A percentile compares a stretch with the other conserved stretches of the same genome.
Evolutionary conservation across 805 yeast species (phyloP).

Genomic region (Dipodascopsis uninucleata): DNA sequence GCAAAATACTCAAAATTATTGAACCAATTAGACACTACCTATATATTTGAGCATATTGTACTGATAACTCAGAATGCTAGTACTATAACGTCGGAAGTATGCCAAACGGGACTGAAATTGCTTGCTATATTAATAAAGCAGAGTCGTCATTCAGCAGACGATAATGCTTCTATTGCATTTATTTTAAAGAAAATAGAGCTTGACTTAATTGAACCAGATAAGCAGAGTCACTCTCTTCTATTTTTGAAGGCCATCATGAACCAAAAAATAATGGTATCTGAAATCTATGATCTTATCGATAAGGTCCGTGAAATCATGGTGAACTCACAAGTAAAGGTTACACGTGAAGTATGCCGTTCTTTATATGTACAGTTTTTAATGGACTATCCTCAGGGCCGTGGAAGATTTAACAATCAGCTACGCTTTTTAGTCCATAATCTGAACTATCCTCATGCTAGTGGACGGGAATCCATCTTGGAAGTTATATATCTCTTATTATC

Average conservation of each 20-base stretch:
- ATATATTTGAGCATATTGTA: conserved; percentile 35
- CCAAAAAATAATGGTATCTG: conserved; percentile 74
- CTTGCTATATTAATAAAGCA: conserved; percentile 69
- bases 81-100: conserved; percentile 68
- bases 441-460: conserved; percentile 77
- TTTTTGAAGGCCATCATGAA: conserved; percentile 75
- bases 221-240: conserved; percentile 83
- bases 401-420: conserved; percentile 77
- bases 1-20: conserved; percentile 50
- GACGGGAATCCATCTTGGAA: conserved; percentile 89
- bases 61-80: conserved; percentile 71
- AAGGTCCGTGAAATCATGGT: conserved; percentile 79
- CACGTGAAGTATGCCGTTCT: conserved; percentile 79
- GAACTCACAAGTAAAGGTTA: conserved; percentile 77
- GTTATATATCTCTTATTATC: conserved; percentile 65
- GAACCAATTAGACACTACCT: conserved; percentile 40
- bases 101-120: conserved; percentile 74
- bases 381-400: conserved; percentile 92
- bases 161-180: conserved; percentile 68
- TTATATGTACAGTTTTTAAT: conserved; percentile 79
- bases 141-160: conserved; percentile 59
- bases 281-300: conserved; percentile 85
- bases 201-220: conserved; percentile 83
- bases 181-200: conserved; percentile 70
- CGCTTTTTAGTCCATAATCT: conserved; percentile 75